Conservation (phyloP, 805 yeast species). For the Candida patagonica region DNA sequence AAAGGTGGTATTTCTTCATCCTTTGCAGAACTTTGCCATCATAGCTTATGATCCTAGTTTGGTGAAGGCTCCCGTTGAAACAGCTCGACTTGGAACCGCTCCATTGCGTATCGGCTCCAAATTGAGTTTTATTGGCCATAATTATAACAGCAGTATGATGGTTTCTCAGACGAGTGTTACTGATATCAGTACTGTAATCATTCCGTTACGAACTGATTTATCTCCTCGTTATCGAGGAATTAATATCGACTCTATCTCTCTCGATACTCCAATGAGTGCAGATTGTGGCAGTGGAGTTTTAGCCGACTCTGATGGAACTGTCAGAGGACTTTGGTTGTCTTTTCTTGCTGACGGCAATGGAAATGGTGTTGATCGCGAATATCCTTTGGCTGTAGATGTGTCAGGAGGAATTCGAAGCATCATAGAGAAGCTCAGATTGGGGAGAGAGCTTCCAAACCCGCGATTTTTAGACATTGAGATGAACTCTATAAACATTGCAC, state of each 20-base stretch:
- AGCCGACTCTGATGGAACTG: conserved; percentile 66
- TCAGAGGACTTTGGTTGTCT: conserved; percentile 79
- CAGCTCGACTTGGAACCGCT: conserved; percentile 51
- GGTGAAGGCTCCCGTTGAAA: conserved; percentile 58
- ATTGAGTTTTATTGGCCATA: conserved; percentile 72
- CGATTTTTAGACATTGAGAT: conserved; percentile 76
- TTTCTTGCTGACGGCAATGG: conserved; percentile 63
- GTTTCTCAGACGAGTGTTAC: conserved; percentile 69
- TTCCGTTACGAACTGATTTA: conserved; percentile 51
- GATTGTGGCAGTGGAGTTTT: conserved; percentile 76
- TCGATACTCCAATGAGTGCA: conserved; percentile 62
- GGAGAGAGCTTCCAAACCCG: conserved; percentile 40
- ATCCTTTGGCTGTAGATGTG: conserved; percentile 69
- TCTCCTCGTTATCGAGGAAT: conserved; percentile 82
- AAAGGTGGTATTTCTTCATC: conserved; percentile 73
- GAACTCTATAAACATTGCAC: conserved; percentile 53
- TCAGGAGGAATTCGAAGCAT: conserved; percentile 49
- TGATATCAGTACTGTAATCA: conserved; percentile 62
- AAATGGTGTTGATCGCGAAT: conserved; percentile 50
- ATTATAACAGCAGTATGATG: conserved; percentile 57
- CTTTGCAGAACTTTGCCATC: conserved; percentile 77
- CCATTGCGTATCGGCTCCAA: conserved; percentile 69
- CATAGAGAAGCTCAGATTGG: conserved; percentile 40
- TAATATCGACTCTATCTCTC: conserved; percentile 64
- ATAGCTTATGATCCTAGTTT: conserved; percentile 71